Base-by-base conservation (phyloP, 257 asterid genomes). In the Capsicum baccatum region DNA sequence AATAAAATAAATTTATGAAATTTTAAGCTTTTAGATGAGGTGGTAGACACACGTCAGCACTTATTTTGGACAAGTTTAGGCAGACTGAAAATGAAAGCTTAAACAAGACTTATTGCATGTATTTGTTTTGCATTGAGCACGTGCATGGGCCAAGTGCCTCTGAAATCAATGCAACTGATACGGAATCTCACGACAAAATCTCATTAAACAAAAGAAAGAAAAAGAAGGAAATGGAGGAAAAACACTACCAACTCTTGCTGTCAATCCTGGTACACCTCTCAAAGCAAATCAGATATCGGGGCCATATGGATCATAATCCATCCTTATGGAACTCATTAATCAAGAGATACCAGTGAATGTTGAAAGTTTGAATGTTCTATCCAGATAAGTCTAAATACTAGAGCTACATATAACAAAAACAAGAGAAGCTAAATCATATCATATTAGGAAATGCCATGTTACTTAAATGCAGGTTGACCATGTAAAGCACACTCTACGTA, bases 21-120 rank as follows among this genome's bases (percentile, higher is more conserved):
- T 26, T 66, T 67, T 67, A 14, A 67, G 14, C 74, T 67, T 35
- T 13, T 6, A 67, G 50, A 67, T 67, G 50, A 67, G 74, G 50
- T 35, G 12, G 50, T 67, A 67, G 21, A 67, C 48, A 67, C 74
- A 67, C 17, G 13, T 35, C 50, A 67, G 19, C 74, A 67, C 50
- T 35, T 33, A 67, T 37, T 47, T 66, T 67, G 50, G 74, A 67
- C 74, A 67, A 67, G 50, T 67, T 67, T 67, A 67, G 74, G 50
- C 8, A 35, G 2, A 10, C 21, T 15, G 42, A 67, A 67, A 14
- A 67, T 13, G 19, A 67, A 67, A 67, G 50, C 74, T 67, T 67
- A 33, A 13, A 67, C 50, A 67, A 67, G 12, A 11, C 48, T 14
- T 37, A 67, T 35, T 67, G 74, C 74, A 67, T 13, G 74, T 67